These are phyloP conservation scores for Diaporthe eres DNA, from an alignment of 2,329 filamentous ascomycete species.

Conservation along the genomic window DNA sequence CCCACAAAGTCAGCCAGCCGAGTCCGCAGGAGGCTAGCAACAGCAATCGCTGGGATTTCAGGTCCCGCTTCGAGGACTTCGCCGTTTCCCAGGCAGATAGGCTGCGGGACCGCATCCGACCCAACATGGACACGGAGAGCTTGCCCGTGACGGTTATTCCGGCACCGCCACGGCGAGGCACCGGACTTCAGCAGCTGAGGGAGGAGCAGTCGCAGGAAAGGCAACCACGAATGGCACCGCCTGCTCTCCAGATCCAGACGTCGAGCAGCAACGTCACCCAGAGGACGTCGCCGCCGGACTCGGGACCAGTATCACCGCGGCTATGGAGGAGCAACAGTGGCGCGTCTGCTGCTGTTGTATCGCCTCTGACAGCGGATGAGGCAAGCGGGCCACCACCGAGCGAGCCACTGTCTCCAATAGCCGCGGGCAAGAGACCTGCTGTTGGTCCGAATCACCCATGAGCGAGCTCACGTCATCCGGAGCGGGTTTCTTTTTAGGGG, in stretches of 20 bases:
- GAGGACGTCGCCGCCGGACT: constrained; percentile 27
- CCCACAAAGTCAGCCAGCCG: constrained; percentile 25
- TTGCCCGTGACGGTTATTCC: constrained; percentile 74
- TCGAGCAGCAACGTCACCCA: constrained; percentile 24
- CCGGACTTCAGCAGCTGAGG: constrained; percentile 68
- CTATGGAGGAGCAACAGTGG: constrained; percentile 40
- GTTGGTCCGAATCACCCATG: neutral
- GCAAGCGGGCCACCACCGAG: constrained; percentile 4
- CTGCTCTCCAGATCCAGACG: constrained; percentile 17
- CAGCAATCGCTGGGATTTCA: constrained; percentile 67
- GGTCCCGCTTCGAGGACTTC: constrained; percentile 71
- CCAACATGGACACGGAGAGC: constrained; percentile 67
- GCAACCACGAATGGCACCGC: constrained; percentile 27
- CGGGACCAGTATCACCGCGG: constrained; percentile 29
- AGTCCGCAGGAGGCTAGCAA: constrained; percentile 44
- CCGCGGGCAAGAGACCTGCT: constrained; percentile 10
- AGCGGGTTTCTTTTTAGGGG: constrained; percentile 1
- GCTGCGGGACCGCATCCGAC: constrained; percentile 68
- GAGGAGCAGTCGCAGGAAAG: constrained; percentile 63
- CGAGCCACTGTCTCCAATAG: constrained; percentile 26
- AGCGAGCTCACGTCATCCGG: constrained; percentile 14
- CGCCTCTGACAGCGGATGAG: constrained; percentile 20
- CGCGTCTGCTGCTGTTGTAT: constrained; percentile 13
- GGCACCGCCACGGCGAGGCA: constrained; percentile 70
- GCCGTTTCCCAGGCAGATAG: constrained; percentile 73